These are phyloP conservation scores for Pseudocercospora fuligena DNA, from an alignment of 2,329 filamentous ascomycete species.

Conservation along the genomic window DNA sequence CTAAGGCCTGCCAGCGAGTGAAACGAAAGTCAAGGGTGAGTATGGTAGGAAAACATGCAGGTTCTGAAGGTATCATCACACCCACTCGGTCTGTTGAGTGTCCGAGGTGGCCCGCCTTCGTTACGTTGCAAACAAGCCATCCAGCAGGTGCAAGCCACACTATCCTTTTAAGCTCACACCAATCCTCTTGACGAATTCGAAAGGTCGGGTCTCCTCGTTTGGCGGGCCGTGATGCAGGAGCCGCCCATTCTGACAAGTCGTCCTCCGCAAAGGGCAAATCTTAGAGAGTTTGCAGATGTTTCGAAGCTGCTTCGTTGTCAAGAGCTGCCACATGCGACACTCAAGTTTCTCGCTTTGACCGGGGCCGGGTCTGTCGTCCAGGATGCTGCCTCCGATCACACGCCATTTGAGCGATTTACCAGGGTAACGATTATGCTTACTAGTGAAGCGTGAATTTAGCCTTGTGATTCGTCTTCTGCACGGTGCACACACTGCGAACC, in stretches of 20 bases:
- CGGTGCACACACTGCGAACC: background rate
- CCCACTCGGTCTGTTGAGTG: background rate
- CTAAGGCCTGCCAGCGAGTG: background rate
- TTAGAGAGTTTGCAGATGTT: background rate
- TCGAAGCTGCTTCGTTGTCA: background rate
- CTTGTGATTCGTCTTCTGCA: background rate
- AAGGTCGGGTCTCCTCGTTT: background rate
- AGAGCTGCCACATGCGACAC: background rate
- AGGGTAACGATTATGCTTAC: constrained; percentile 5
- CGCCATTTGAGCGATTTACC: constrained; percentile 6
- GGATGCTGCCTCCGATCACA: background rate
- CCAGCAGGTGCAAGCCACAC: background rate
- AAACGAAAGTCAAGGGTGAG: background rate
- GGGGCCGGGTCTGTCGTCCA: background rate
- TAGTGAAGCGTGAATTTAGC: background rate
- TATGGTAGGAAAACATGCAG: background rate
- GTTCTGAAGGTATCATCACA: constrained; percentile 2
- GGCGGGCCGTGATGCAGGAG: background rate
- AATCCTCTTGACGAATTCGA: background rate
- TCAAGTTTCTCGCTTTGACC: background rate
- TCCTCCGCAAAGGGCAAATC: background rate
- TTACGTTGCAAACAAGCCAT: background rate
- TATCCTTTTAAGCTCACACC: constrained; percentile 8
- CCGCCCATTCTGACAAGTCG: background rate
- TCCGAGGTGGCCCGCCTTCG: background rate